These are phyloP conservation scores for Striga asiatica DNA, from an alignment of 257 asterid genomes.

Conservation along the genomic window DNA sequence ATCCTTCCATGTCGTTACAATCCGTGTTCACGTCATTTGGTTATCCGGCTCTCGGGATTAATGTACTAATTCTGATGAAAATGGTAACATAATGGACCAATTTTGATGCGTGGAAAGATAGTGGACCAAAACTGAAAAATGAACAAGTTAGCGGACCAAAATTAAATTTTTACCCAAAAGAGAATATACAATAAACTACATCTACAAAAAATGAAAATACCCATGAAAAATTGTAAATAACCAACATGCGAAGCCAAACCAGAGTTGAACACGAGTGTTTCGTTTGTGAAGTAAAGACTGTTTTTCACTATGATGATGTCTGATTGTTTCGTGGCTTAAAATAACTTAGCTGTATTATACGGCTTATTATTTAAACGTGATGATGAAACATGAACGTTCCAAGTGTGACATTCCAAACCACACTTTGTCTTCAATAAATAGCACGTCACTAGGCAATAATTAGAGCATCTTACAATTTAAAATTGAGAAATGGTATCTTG, in stretches of 20 bases:
- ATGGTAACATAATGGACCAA: too few species aligned
- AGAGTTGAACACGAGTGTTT: neutral
- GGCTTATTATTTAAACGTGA: constrained; percentile 13
- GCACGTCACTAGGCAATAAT: constrained; percentile 26
- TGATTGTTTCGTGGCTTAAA: constrained; percentile 1
- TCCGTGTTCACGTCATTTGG: too few species aligned
- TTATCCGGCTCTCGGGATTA: too few species aligned
- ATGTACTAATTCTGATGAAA: too few species aligned
- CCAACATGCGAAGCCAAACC: neutral
- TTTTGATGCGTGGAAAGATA: too few species aligned
- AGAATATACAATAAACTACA: too few species aligned
- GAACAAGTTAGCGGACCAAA: too few species aligned
- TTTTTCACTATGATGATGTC: constrained; percentile 3
- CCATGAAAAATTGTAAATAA: neutral
- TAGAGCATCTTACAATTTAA: constrained; percentile 32
- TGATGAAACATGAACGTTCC: constrained; percentile 6
- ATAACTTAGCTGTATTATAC: constrained; percentile 4
- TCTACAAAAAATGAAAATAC: too few species aligned
- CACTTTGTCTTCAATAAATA: constrained; percentile 20
- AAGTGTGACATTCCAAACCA: constrained; percentile 21
- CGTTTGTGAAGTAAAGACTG: neutral
- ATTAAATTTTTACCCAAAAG: too few species aligned
- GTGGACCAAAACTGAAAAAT: too few species aligned
- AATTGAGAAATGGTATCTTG: too few species aligned
- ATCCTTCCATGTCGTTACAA: too few species aligned